Evolutionary conservation across 352 stramenopile genomes (phyloP).

Genomic region (Phytophthora ohioensis): DNA sequence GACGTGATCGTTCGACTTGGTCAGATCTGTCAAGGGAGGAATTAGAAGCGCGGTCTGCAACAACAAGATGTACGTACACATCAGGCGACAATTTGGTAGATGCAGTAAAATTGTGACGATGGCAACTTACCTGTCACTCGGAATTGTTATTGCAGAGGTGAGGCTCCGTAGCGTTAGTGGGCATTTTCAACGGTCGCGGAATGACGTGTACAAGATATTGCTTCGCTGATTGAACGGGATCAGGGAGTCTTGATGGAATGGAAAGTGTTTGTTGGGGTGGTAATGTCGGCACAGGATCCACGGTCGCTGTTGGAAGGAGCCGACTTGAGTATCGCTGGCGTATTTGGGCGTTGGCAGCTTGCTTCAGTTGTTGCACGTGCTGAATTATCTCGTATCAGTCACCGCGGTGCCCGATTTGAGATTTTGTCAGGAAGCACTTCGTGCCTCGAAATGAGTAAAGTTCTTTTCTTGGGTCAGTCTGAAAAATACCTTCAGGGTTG

Average conservation of each 20-base stretch:
- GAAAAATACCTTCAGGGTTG: no score
- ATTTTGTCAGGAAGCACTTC: no score
- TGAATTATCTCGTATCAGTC: no score
- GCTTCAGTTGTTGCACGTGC: no score
- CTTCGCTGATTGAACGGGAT: conserved; percentile 28
- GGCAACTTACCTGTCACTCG: conserved; percentile 24
- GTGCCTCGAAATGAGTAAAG: no score
- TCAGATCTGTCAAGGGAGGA: background rate
- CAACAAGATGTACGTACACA: background rate
- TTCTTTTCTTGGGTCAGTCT: no score
- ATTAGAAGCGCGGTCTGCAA: background rate
- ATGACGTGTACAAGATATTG: conserved; percentile 38
- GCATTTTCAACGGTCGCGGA: conserved; percentile 31
- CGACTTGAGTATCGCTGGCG: no score
- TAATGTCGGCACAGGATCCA: no score
- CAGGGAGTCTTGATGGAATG: conserved; percentile 2
- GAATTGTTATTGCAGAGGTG: conserved; percentile 27
- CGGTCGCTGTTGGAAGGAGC: no score
- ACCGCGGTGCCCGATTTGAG: no score
- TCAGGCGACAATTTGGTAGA: background rate
- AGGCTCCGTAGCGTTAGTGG: conserved; percentile 28
- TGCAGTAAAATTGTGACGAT: background rate
- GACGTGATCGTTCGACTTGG: background rate
- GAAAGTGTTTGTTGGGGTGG: background rate
- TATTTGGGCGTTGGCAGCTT: no score